Evolutionary conservation across 2,329 filamentous ascomycete genomes (phyloP).

Genomic region (Emergomyces africanus): DNA sequence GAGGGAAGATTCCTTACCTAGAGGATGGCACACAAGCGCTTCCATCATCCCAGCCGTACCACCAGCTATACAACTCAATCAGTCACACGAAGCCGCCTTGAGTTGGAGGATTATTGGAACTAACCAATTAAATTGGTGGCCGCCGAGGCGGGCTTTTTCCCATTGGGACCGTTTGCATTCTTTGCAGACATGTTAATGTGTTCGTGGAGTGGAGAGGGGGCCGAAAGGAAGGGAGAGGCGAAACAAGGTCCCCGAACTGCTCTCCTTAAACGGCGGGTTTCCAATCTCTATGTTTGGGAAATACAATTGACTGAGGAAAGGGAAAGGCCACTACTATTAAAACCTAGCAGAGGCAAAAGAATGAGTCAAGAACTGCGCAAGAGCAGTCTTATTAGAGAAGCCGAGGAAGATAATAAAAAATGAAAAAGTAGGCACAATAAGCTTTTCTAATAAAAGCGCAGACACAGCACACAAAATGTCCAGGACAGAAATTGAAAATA

Average conservation of each 20-base stretch:
- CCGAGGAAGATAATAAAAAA: background rate
- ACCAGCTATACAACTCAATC: constrained; percentile 52
- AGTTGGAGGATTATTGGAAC: constrained; percentile 18
- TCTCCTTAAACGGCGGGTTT: background rate
- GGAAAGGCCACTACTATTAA: background rate
- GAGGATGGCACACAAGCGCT: constrained; percentile 85
- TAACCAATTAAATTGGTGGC: constrained; percentile 85
- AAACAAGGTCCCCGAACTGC: background rate
- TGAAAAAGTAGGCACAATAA: background rate
- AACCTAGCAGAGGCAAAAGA: background rate
- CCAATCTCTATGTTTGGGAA: background rate
- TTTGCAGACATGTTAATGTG: constrained; percentile 44
- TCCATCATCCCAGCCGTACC: constrained; percentile 99
- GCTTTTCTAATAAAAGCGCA: background rate
- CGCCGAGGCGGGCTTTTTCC: constrained; percentile 67
- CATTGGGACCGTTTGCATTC: constrained; percentile 30
- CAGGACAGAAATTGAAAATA: background rate
- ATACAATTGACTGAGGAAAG: background rate
- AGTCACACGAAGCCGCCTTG: constrained; percentile 10
- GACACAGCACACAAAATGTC: background rate
- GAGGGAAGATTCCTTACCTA: constrained; percentile 46
- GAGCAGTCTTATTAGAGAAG: background rate
- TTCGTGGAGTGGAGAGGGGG: background rate
- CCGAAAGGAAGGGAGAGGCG: background rate
- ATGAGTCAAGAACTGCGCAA: background rate